A percentile compares a stretch with the other conserved stretches of the same genome.
These are phyloP conservation scores for Diaporthe citri DNA, from an alignment of 2,329 filamentous ascomycete genomes.

Conservation along the genomic window DNA sequence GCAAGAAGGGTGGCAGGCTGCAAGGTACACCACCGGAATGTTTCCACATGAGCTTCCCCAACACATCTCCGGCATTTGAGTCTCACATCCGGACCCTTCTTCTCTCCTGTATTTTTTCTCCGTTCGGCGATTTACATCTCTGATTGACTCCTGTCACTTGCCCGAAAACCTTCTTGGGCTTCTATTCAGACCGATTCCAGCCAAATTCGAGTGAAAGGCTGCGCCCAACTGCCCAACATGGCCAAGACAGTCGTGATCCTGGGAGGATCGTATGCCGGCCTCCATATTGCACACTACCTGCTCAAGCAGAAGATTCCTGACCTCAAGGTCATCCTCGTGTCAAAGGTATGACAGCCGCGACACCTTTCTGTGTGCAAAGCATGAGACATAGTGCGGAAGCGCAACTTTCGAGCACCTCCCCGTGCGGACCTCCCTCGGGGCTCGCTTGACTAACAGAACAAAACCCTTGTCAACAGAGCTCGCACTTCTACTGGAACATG, in stretches of 20 bases:
- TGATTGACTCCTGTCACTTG: neutral
- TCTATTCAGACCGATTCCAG: neutral
- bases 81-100: neutral
- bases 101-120: neutral
- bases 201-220: neutral
- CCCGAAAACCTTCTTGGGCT: neutral
- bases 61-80: conserved; percentile 23
- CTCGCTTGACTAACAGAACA: conserved; percentile 3
- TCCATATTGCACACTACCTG: conserved; percentile 66
- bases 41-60: conserved; percentile 27
- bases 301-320: conserved; percentile 65
- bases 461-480: conserved; percentile 55
- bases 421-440: neutral
- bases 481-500: conserved; percentile 71
- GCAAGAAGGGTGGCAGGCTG: neutral
- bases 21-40: conserved; percentile 22
- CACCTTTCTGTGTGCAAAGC: neutral
- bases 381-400: neutral
- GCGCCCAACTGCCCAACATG: conserved; percentile 50
- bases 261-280: conserved; percentile 66
- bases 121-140: neutral
- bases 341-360: conserved; percentile 57
- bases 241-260: conserved; percentile 66
- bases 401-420: neutral
- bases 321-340: conserved; percentile 67